A percentile compares a stretch with the other conserved stretches of the same genome.
Evolutionary conservation across 306 rosid genomes (phyloP).

Genomic region (Prunus mira): DNA sequence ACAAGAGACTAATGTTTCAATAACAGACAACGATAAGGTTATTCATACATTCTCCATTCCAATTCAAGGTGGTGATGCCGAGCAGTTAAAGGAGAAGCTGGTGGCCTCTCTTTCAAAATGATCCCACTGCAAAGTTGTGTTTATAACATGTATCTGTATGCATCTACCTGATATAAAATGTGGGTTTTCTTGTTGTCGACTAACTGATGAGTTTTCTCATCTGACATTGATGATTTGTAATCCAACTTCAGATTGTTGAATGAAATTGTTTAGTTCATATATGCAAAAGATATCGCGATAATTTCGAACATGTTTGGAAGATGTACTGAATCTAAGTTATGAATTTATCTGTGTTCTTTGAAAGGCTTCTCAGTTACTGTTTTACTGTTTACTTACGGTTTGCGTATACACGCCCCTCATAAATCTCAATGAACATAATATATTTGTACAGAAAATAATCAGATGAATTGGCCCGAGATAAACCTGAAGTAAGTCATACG

Average conservation of each 20-base stretch:
- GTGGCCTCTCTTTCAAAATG: constrained; percentile 59
- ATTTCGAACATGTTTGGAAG: not conserved
- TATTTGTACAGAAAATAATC: too few relatives aligned
- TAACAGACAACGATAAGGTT: constrained; percentile 45
- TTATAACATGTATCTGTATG: constrained; percentile 23
- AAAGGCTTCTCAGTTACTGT: not conserved
- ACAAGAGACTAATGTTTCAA: constrained; percentile 50
- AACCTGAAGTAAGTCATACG: not conserved
- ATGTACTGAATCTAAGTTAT: not conserved
- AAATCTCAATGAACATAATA: too few relatives aligned
- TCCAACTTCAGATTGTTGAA: not conserved
- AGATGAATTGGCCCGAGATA: not conserved
- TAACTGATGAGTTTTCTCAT: constrained; percentile 2
- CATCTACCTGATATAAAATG: constrained; percentile 2
- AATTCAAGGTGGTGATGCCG: constrained; percentile 64
- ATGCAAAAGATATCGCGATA: not conserved
- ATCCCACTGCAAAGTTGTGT: constrained; percentile 13
- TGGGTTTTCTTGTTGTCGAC: constrained; percentile 12
- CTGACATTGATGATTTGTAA: constrained; percentile 5
- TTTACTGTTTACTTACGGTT: not conserved
- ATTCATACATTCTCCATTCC: constrained; percentile 70
- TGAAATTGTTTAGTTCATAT: not conserved
- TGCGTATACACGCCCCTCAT: too few relatives aligned
- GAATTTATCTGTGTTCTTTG: not conserved
- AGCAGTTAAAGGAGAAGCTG: constrained; percentile 74